Conservation (phyloP, 1,139 yeast species). For the Nakaseomyces glabratus region DNA sequence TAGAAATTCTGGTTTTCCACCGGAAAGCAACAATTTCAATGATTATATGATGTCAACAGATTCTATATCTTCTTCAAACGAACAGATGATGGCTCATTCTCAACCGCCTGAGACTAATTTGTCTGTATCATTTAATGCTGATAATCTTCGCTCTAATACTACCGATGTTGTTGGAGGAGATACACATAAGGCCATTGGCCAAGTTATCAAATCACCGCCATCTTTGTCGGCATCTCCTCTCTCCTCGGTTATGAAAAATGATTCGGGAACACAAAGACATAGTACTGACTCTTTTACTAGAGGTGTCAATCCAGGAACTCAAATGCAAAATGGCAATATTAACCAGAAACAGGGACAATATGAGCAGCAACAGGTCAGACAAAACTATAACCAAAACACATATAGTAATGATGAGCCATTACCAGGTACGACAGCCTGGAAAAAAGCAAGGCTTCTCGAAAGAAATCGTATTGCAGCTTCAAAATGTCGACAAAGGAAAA, state of each 20-base stretch:
- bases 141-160: neutral
- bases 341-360: neutral
- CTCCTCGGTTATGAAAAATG: constrained; percentile 1
- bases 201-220: neutral
- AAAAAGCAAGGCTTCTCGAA: constrained; percentile 57
- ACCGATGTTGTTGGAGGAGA: constrained; percentile 1
- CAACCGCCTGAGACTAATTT: constrained; percentile 4
- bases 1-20: neutral
- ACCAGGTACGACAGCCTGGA: constrained; percentile 78
- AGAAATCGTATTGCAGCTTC: constrained; percentile 68
- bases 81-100: constrained; percentile 1
- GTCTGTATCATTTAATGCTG: constrained; percentile 2
- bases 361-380: constrained; percentile 4
- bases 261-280: no score
- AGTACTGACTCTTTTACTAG: neutral
- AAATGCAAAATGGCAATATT: neutral
- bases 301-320: neutral
- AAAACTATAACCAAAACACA: neutral
- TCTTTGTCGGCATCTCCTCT: constrained; percentile 4
- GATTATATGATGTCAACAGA: constrained; percentile 3
- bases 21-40: neutral
- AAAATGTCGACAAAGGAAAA: constrained; percentile 67
- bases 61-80: constrained; percentile 1
- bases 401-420: constrained; percentile 43
- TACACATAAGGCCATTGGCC: neutral